Evolutionary conservation across 1,284 basidiomycete species (phyloP).

Genomic region (Kwoniella shivajii): DNA sequence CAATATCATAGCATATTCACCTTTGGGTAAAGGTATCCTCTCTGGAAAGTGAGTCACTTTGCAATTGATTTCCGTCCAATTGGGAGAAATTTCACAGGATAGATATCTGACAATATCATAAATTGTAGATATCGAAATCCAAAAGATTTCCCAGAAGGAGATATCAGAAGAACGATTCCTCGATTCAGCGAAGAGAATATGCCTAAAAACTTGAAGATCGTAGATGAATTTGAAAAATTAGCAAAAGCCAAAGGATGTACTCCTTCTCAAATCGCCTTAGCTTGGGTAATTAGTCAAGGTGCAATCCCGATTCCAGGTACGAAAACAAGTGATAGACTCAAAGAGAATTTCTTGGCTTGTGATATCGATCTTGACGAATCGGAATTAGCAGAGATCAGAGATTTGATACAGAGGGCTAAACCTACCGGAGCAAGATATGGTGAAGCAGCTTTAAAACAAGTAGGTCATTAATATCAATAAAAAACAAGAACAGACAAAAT

Average conservation of each 20-base stretch:
- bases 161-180: conserved; percentile 45
- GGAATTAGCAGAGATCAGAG: conserved; percentile 45
- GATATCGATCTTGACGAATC: conserved; percentile 38
- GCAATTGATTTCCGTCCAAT: too few relatives aligned
- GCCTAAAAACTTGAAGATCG: conserved; percentile 46
- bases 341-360: conserved; percentile 49
- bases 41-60: conserved; percentile 37
- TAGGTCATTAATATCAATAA: neutral
- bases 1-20: conserved; percentile 52
- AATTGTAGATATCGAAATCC: neutral
- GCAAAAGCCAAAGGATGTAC: conserved; percentile 49
- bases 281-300: conserved; percentile 55
- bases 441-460: neutral
- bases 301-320: conserved; percentile 55
- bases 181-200: conserved; percentile 49
- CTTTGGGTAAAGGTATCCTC: conserved; percentile 54
- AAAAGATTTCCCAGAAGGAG: conserved; percentile 43
- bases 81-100: too few relatives aligned
- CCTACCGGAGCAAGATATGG: conserved; percentile 15
- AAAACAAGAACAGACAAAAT: too few relatives aligned
- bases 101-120: neutral
- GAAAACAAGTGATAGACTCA: conserved; percentile 34
- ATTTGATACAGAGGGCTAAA: conserved; percentile 37
- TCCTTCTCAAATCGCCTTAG: conserved; percentile 52
- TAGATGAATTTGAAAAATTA: conserved; percentile 35